Evolutionary conservation across 805 yeast species (phyloP), one percentile per base, ranked within the genome.

Genomic region (Ogataea dorogensis): DNA sequence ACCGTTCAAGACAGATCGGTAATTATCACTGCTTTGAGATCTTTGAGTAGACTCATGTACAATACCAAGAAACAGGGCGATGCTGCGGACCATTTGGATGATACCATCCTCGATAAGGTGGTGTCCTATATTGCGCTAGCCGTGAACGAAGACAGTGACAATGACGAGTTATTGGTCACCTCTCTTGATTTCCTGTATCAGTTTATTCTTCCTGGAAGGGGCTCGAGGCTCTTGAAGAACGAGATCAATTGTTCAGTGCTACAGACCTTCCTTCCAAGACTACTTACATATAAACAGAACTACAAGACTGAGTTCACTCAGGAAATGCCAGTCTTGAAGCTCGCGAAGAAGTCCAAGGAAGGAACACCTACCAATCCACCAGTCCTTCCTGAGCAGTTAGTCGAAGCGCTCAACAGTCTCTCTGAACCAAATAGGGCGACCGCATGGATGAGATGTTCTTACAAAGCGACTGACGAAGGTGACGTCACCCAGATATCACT

Each of bases 401-500:
- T 77, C 44, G 63, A 68, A n/a, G 74, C 80, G 28, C 70, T 93
- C 23, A 67, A 82, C 30, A 64, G 67, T 18, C 63, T 88, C 36
- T 73, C 79, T 9, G 98, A 93, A 61, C 98, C 98, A 2, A 72
- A 78, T 40, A 72, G 98, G 44, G 96, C 98, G 0, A 86, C 95
- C 5, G 74, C 87, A 19, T 93, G 98, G 98, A 80, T 93, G 70
- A 76, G 96, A 49, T 81, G 95, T 49, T 82, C 91, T 47, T 93
- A 88, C 63, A 88, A 81, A 50, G 87, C 94, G 4, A 77, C 70
- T 28, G 66, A 74, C 8, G 78, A 72, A 7, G 87, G 91, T 4
- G 96, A 88, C 54, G 96, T 89, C 8, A 88, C 97, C 0, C 98
- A 93, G 63, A 89, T 93, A 17, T 84, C 94, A 13, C 71, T 93